Evolutionary conservation across 2,329 filamentous ascomycete species (phyloP), one percentile per base, ranked within the genome.

Genomic region (Apiospora arundinis): DNA sequence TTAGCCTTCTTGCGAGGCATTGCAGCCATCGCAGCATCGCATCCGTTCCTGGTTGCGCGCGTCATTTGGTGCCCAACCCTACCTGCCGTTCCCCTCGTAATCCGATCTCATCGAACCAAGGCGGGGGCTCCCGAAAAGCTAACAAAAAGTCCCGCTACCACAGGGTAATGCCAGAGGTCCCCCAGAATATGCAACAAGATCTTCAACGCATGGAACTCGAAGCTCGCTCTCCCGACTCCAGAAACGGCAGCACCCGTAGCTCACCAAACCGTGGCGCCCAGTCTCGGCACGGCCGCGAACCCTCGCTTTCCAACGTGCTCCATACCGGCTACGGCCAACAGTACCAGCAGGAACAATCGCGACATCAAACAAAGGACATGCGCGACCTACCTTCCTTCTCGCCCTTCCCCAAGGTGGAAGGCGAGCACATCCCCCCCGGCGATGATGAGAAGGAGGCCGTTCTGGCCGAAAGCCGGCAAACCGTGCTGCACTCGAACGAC

Each of bases 151-250:
- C 4, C 44, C 66, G 46, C 46, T 48, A 68, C 46, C n/a, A 76
- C 82, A 97, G 94, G 85, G 91, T 97, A 79, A 97, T 95, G 91
- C 93, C 94, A 81, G 95, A 98, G 87, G 95, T 98, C 75, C 94
- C 95, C 76, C 93, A 95, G 83, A 95, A 97, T 83, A 98, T 99
- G 90, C 95, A 97, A 85, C 92, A 97, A 79, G 95, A 93, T 83
- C 89, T 99, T 75, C 93, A 95, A 78, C 92, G 95, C 82, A 90
- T 99, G 85, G 95, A 98, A 86, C 88, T 95, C 73, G 92, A 95
- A 85, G 92, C 92, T 73, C 84, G 82, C 84, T 88, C 85, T 83
- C 83, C 83, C 78, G 83, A 80, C 67, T 75, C 76, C 48, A 77
- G 77, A 77, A 80, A 80, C 76, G 76, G 73, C 74, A 77, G 76